Evolutionary conservation across 139 green algal species (phyloP), one percentile per base, ranked within the genome.

Genomic region (Ettlia oleoabundans): DNA sequence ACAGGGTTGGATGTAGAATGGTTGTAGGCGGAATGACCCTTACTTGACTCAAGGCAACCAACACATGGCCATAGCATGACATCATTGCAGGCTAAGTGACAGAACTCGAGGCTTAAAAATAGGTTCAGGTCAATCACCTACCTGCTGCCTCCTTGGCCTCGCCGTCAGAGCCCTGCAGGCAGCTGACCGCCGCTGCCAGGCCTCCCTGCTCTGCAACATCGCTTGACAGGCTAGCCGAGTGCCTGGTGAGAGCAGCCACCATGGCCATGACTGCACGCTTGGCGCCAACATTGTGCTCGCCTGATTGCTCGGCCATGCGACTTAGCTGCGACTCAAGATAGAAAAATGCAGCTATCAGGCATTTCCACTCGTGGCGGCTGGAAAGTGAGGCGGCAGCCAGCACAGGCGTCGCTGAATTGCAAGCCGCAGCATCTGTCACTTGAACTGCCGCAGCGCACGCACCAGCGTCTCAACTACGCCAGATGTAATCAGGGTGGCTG

Each of bases 81-180:
- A n/a, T n/a, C n/a, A n/a, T n/a, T n/a, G n/a, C n/a, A n/a, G n/a
- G n/a, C n/a, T n/a, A n/a, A n/a, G n/a, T n/a, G n/a, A n/a, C n/a
- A n/a, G n/a, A n/a, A n/a, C n/a, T n/a, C n/a, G n/a, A n/a, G n/a
- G n/a, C n/a, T n/a, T n/a, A n/a, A n/a, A n/a, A n/a, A n/a, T n/a
- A n/a, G n/a, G n/a, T n/a, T n/a, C n/a, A n/a, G n/a, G n/a, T n/a
- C n/a, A n/a, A n/a, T n/a, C n/a, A n/a, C n/a, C n/a, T n/a, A 78
- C 72, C 72, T 51, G 72, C 72, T 22, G 42, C 80, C 62, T 85
- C 80, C 24, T 52, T 51, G 2, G 37, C 37, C 52, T 85, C 80
- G 0, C 22, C 51, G 8, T 85, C 80, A 0, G 26, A 8, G 21
- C 41, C 65, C 2, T 7, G 21, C 51, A 80, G 65, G 75, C 80